Percentiles rank a stretch among this genome's conserved stretches.
Evolutionary conservation across 2,329 filamentous ascomycete genomes (phyloP).

Genomic region (Sphaerostilbella broomeana): DNA sequence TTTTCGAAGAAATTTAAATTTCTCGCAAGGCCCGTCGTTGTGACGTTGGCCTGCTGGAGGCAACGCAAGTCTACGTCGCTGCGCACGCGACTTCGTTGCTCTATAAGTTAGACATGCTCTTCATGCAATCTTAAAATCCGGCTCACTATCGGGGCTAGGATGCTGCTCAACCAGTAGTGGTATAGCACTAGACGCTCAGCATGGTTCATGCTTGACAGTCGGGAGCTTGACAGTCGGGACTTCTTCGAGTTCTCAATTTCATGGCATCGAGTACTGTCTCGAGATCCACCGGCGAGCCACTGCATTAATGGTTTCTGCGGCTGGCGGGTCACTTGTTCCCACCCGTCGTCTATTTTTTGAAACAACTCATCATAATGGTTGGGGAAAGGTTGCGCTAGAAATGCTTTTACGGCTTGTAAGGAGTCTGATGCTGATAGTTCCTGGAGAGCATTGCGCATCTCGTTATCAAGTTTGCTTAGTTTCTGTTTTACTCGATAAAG

Average conservation of each 20-base stretch:
- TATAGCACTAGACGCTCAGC: slow-evolving; percentile 3
- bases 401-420: background rate
- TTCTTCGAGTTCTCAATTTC: background rate
- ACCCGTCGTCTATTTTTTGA: background rate
- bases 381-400: background rate
- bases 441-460: background rate
- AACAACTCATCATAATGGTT: background rate
- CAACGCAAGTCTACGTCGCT: slow-evolving; percentile 22
- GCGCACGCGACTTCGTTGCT: slow-evolving; percentile 10
- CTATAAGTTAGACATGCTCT: slow-evolving; percentile 4
- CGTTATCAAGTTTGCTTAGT: background rate
- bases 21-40: slow-evolving; percentile 51
- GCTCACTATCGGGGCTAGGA: slow-evolving; percentile 13
- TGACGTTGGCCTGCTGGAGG: slow-evolving; percentile 39
- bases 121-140: slow-evolving; percentile 1
- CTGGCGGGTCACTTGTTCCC: background rate
- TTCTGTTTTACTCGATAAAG: background rate
- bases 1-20: slow-evolving; percentile 46
- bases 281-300: background rate
- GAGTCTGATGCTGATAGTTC: background rate
- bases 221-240: no score
- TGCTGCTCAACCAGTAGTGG: slow-evolving; percentile 6
- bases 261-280: background rate
- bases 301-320: background rate
- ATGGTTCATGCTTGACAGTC: slow-evolving; percentile 3